Evolutionary conservation across 202 grass and related monocot genomes (phyloP).

Genomic region (Panicum hallii): DNA sequence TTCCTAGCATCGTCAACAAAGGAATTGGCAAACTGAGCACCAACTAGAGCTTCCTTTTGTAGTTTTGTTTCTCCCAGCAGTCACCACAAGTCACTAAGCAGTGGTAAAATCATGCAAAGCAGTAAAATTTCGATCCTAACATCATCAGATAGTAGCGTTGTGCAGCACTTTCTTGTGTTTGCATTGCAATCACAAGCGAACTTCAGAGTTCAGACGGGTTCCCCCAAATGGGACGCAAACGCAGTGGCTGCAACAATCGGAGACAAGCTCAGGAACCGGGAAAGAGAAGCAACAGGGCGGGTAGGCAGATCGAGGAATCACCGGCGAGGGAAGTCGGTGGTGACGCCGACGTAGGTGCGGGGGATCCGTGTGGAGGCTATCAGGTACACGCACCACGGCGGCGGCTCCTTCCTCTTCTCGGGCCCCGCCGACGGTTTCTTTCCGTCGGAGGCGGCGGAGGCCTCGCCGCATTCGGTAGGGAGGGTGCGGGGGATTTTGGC

Average conservation of each 20-base stretch:
- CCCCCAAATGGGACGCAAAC: not conserved
- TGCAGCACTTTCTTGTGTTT: not conserved
- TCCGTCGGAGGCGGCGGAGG: not conserved
- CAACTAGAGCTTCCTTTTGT: not conserved
- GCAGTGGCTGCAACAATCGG: not conserved
- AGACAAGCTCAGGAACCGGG: not conserved
- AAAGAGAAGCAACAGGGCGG: not conserved
- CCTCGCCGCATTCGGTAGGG: not conserved
- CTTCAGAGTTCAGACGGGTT: not conserved
- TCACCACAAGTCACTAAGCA: not conserved
- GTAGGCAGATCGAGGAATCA: slow-evolving; percentile 1
- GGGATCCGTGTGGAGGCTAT: slow-evolving; percentile 66
- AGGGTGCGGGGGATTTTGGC: not conserved
- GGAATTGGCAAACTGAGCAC: not conserved
- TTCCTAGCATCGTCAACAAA: too few species aligned
- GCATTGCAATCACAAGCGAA: not conserved
- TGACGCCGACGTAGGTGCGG: slow-evolving; percentile 84
- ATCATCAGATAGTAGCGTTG: not conserved
- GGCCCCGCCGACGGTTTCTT: not conserved
- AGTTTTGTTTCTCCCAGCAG: not conserved
- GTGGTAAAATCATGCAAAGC: not conserved
- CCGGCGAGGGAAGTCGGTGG: slow-evolving; percentile 84
- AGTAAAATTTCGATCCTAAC: not conserved
- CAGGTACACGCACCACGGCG: slow-evolving; percentile 73
- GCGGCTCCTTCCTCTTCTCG: slow-evolving; percentile 25